These are phyloP conservation scores for Penicillium sp. DNA, from an alignment of 2,329 filamentous ascomycete genomes.

Conservation along the genomic window DNA sequence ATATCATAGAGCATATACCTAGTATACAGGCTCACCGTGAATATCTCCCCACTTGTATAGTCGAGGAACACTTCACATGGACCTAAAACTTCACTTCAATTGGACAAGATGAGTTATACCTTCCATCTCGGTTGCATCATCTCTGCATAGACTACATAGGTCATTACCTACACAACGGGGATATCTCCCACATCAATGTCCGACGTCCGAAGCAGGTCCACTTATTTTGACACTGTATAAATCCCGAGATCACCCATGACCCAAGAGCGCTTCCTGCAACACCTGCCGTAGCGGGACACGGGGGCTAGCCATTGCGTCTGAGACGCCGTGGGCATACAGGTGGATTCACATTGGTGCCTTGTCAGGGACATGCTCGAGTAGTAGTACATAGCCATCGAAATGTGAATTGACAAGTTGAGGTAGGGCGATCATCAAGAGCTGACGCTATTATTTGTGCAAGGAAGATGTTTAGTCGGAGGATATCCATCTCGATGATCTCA, in stretches of 20 bases:
- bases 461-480: not conserved
- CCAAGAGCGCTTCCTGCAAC: not conserved
- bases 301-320: not conserved
- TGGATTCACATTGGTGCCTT: conserved; percentile 1
- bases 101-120: not conserved
- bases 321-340: conserved; percentile 4
- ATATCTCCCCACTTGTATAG: too few species aligned
- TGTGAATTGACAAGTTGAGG: not conserved
- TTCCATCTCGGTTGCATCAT: not conserved
- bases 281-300: not conserved
- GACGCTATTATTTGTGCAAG: conserved; percentile 9
- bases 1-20: not conserved
- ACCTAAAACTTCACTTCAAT: not conserved
- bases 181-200: not conserved
- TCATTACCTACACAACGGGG: not conserved
- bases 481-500: not conserved
- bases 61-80: not conserved
- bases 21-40: not conserved
- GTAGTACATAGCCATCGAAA: not conserved
- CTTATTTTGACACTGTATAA: not conserved
- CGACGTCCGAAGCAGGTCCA: conserved; percentile 2
- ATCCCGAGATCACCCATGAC: not conserved
- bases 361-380: conserved; percentile 4
- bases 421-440: not conserved
- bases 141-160: not conserved